These are phyloP conservation scores for Cytospora mali DNA, from an alignment of 2,329 filamentous ascomycete species.

Conservation along the genomic window DNA sequence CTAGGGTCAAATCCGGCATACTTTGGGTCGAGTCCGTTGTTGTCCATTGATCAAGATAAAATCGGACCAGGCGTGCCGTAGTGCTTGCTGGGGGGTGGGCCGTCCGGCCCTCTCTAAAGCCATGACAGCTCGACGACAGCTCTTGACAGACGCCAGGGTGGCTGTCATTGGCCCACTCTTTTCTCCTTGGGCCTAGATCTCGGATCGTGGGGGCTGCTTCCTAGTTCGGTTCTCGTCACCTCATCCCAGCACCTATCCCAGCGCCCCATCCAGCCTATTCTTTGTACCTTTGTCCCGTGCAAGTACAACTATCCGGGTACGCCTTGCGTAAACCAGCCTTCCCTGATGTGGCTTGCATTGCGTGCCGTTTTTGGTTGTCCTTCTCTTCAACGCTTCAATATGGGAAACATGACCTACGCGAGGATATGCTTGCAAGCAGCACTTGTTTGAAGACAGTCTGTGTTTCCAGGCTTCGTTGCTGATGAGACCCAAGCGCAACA, in stretches of 20 bases:
- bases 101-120: slow-evolving; percentile 17
- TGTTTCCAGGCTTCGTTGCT: background rate
- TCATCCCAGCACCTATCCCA: too few relatives aligned
- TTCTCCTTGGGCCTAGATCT: slow-evolving; percentile 18
- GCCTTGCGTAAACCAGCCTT: background rate
- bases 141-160: slow-evolving; percentile 25
- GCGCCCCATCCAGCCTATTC: slow-evolving; percentile 6
- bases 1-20: background rate
- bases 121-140: slow-evolving; percentile 16
- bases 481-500: background rate
- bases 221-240: slow-evolving; percentile 8
- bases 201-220: slow-evolving; percentile 20
- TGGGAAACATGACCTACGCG: background rate
- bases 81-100: background rate
- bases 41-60: slow-evolving; percentile 5
- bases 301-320: background rate
- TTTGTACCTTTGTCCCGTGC: background rate
- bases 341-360: background rate
- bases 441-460: background rate
- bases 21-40: slow-evolving; percentile 1
- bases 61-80: slow-evolving; percentile 9
- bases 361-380: background rate
- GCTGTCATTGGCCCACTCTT: slow-evolving; percentile 16
- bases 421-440: background rate
- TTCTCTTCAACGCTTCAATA: background rate